Evolutionary conservation across 2,329 filamentous ascomycete species (phyloP).

Genomic region (Diplodia mutila): DNA sequence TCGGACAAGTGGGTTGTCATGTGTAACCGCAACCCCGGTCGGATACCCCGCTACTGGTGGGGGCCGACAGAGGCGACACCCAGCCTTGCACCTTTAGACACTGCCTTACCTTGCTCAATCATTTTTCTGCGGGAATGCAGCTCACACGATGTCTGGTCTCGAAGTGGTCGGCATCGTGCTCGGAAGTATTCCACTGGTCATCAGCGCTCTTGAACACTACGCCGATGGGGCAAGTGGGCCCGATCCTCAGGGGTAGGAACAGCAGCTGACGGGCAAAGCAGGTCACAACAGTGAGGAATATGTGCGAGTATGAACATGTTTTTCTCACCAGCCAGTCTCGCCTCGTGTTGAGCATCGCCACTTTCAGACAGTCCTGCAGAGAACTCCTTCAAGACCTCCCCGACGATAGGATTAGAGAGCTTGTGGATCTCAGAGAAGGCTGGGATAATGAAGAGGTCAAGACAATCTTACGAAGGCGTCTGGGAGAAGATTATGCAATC

Average conservation of each 20-base stretch:
- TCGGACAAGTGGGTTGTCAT: no score
- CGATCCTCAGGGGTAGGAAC: neutral
- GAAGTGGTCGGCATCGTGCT: conserved; percentile 30
- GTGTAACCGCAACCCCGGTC: no score
- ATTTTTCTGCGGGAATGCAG: neutral
- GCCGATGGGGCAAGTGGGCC: conserved; percentile 22
- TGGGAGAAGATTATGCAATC: no score
- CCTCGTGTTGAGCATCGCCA: no score
- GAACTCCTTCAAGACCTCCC: no score
- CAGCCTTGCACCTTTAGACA: neutral
- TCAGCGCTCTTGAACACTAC: conserved; percentile 28
- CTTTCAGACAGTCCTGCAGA: no score
- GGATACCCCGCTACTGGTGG: neutral
- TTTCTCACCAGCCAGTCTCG: conserved; percentile 1
- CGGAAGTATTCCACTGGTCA: conserved; percentile 29
- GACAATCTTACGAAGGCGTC: no score
- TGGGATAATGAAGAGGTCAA: no score
- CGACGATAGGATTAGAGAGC: no score
- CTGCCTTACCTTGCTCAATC: neutral
- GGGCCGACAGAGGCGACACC: neutral
- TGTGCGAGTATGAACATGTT: conserved; percentile 26
- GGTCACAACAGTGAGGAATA: conserved; percentile 26
- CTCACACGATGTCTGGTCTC: conserved; percentile 28
- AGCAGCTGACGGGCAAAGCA: neutral
- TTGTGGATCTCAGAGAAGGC: no score